Evolutionary conservation across 805 yeast genomes (phyloP), one percentile per base, ranked within the genome.

Genomic region (Diddensiella transvaalensis): DNA sequence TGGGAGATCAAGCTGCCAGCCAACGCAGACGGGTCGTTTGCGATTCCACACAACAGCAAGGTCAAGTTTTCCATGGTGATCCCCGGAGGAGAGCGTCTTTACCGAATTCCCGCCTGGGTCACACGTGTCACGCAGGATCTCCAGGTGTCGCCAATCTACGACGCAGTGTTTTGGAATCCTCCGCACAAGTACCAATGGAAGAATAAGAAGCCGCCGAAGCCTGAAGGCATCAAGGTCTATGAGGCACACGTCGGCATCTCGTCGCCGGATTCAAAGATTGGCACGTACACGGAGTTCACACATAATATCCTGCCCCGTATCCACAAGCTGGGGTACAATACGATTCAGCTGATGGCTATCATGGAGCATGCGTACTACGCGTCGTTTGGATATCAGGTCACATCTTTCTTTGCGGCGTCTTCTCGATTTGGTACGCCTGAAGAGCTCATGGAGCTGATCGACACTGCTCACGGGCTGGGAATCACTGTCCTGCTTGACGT

Each of bases 331-430:
- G 97, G 97, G 32, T 91, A 91, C 67, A 88, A 93, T 66, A 82
- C 96, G 3, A 85, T 91, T 59, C 99, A 91, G 69, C 74, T 91
- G 62, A 91, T 91, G 99, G 97, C 99, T 0, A 78, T 91, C 39
- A 91, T 91, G 99, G 99, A 91, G 68, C 99, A 91, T 65, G 98
- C 99, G 1, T 91, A 91, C 65, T 91, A 91, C 65, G 99, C 97
- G 1, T 87, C 96, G 1, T 91, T 91, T 65, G 99, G 99, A n/a
- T 91, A 91, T 65, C 99, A 91, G 67, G 82, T 91, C 22, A 90
- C 98, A 19, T 86, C 84, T 51, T 93, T 91, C 64, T 91, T 86
- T 65, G 97, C 98, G 1, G 75, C 78, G 21, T 82, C 93, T 46
- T 90, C 97, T 4, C 77, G 99, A 54, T 93, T 75, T 60, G 99